These are phyloP conservation scores for Cladobotryum mycophilum DNA, from an alignment of 2,329 filamentous ascomycete genomes.

Conservation along the genomic window DNA sequence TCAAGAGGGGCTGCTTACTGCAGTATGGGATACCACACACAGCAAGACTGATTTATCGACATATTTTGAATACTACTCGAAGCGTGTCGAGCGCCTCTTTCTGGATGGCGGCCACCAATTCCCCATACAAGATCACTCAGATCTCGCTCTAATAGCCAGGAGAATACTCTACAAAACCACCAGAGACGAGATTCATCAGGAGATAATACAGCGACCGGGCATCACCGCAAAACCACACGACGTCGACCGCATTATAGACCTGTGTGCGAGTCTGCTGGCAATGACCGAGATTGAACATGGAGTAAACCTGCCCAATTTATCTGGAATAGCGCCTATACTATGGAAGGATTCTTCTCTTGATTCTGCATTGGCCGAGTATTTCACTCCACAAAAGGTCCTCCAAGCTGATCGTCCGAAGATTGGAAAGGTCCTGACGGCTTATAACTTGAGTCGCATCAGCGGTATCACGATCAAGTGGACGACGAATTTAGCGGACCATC, in stretches of 20 bases:
- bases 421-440: constrained; percentile 5
- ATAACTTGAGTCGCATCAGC: constrained; percentile 21
- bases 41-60: not conserved
- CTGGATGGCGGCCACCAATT: not conserved
- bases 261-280: constrained; percentile 2
- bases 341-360: not conserved
- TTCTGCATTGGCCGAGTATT: not conserved
- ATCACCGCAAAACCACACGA: not conserved
- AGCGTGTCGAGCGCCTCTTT: not conserved
- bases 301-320: not conserved
- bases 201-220: too few species aligned
- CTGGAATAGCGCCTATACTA: not conserved
- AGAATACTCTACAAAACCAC: too few species aligned
- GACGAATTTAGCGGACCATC: constrained; percentile 35
- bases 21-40: constrained; percentile 2
- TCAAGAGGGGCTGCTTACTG: constrained; percentile 1
- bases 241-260: constrained; percentile 1
- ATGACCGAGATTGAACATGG: constrained; percentile 3
- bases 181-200: too few species aligned
- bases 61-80: constrained; percentile 2
- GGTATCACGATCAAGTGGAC: constrained; percentile 33
- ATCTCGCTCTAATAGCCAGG: too few species aligned
- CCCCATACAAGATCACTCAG: too few species aligned
- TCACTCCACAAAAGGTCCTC: not conserved
- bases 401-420: constrained; percentile 5